Evolutionary conservation across 352 stramenopile genomes (phyloP).

Genomic region (Salisapilia sapeloensis): DNA sequence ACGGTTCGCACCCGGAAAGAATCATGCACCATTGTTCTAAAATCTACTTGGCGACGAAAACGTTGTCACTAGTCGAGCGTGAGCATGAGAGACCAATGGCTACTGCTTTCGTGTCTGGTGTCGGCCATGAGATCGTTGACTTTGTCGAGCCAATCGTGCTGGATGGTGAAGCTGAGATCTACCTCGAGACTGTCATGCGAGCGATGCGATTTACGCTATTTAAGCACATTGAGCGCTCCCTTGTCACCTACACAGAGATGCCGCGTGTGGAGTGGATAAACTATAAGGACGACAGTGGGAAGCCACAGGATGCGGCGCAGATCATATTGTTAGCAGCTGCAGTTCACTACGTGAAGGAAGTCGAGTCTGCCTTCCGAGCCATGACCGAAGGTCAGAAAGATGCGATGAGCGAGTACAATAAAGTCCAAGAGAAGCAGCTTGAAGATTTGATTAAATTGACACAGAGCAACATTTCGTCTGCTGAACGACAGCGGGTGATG

Average conservation of each 20-base stretch:
- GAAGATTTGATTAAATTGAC: constrained; percentile 88
- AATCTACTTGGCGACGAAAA: constrained; percentile 91
- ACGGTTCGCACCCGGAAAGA: constrained; percentile 85
- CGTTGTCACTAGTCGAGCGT: constrained; percentile 64
- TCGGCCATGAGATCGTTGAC: constrained; percentile 87
- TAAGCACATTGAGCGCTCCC: constrained; percentile 85
- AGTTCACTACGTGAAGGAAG: constrained; percentile 88
- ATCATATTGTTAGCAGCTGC: constrained; percentile 88
- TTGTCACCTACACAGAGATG: constrained; percentile 84
- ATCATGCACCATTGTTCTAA: constrained; percentile 93
- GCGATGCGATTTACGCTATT: constrained; percentile 90
- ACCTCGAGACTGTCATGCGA: constrained; percentile 91
- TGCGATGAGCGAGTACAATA: constrained; percentile 82
- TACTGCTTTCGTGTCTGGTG: constrained; percentile 85
- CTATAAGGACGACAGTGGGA: constrained; percentile 76
- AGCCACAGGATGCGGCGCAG: constrained; percentile 88
- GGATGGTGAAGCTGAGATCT: constrained; percentile 94
- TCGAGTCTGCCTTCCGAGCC: constrained; percentile 67
- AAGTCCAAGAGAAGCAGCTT: constrained; percentile 86
- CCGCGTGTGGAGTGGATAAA: constrained; percentile 92
- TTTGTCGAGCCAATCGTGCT: constrained; percentile 87
- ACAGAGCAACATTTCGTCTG: constrained; percentile 83
- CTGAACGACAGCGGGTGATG: constrained; percentile 89
- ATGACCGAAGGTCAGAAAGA: constrained; percentile 70
- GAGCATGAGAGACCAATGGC: constrained; percentile 58